These are phyloP conservation scores for Diaporthe destruens DNA, from an alignment of 2,329 filamentous ascomycete species.

Conservation along the genomic window DNA sequence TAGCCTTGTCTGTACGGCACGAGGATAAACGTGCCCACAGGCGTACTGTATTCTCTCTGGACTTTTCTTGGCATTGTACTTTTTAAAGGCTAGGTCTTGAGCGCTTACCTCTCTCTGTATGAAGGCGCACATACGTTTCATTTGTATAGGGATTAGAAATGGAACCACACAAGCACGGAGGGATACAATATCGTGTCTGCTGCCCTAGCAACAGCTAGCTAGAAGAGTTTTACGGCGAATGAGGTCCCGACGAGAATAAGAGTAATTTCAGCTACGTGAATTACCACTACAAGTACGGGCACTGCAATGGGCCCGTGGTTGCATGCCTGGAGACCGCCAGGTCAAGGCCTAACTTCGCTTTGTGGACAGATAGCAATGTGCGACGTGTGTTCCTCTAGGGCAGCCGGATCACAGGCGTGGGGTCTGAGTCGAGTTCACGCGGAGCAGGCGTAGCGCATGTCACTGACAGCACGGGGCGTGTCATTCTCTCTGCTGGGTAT, in stretches of 20 bases:
- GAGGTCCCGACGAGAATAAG: constrained; percentile 70
- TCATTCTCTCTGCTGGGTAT: constrained; percentile 71
- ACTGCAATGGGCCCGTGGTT: constrained; percentile 74
- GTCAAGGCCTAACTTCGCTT: constrained; percentile 69
- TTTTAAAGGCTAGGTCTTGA: too few relatives aligned
- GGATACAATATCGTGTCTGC: constrained; percentile 69
- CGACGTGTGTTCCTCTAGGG: constrained; percentile 69
- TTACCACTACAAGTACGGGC: constrained; percentile 73
- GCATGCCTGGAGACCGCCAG: constrained; percentile 74
- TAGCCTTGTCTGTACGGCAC: too few relatives aligned
- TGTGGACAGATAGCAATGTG: constrained; percentile 73
- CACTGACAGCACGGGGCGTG: constrained; percentile 67
- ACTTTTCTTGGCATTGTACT: too few relatives aligned
- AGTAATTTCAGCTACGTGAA: constrained; percentile 70
- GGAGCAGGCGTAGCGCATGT: constrained; percentile 68
- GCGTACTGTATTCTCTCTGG: too few relatives aligned
- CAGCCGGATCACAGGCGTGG: constrained; percentile 70
- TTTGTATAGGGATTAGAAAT: too few relatives aligned
- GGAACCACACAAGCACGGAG: constrained; percentile 65
- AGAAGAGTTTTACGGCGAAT: constrained; percentile 71
- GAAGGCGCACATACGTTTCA: too few relatives aligned
- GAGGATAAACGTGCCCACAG: too few relatives aligned
- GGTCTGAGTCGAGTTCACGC: constrained; percentile 63
- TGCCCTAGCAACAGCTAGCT: constrained; percentile 67
- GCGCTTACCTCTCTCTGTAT: too few relatives aligned